Evolutionary conservation across 1,284 basidiomycete species (phyloP).

Genomic region (Trametes hirsuta): DNA sequence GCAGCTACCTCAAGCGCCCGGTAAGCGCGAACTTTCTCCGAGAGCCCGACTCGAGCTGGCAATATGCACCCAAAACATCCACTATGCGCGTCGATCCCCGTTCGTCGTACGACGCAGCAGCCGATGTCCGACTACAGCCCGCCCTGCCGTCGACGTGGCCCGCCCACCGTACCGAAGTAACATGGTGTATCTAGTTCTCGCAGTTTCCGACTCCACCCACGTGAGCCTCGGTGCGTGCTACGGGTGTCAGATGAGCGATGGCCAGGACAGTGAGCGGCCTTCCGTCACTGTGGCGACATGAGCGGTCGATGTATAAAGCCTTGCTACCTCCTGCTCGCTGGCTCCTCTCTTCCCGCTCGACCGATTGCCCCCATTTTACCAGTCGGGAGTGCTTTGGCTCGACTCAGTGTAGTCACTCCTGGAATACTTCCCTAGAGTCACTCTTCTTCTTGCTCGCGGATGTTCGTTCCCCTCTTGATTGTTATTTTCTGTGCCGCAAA

Average conservation of each 20-base stretch:
- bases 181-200: slow-evolving; percentile 2
- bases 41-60: background rate
- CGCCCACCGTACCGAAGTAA: background rate
- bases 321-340: background rate
- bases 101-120: background rate
- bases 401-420: no score
- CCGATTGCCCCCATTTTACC: background rate
- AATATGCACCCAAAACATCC: background rate
- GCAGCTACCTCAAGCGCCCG: no score
- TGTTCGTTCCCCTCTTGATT: no score
- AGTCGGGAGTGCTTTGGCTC: no score
- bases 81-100: background rate
- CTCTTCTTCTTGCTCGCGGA: no score
- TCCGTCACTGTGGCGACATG: slow-evolving; percentile 21
- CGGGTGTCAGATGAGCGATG: slow-evolving; percentile 22
- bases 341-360: background rate
- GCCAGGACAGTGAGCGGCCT: background rate
- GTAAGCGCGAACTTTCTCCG: background rate
- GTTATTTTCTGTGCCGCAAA: no score
- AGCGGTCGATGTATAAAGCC: background rate
- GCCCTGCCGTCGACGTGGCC: slow-evolving; percentile 6
- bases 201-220: slow-evolving; percentile 18
- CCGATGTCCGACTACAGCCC: slow-evolving; percentile 15
- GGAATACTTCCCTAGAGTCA: no score
- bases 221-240: slow-evolving; percentile 11